A percentile compares a stretch with the other conserved stretches of the same genome.
Evolutionary conservation across 106 monocot genomes (phyloP).

Genomic region (Acanthochlamys bracteata): DNA sequence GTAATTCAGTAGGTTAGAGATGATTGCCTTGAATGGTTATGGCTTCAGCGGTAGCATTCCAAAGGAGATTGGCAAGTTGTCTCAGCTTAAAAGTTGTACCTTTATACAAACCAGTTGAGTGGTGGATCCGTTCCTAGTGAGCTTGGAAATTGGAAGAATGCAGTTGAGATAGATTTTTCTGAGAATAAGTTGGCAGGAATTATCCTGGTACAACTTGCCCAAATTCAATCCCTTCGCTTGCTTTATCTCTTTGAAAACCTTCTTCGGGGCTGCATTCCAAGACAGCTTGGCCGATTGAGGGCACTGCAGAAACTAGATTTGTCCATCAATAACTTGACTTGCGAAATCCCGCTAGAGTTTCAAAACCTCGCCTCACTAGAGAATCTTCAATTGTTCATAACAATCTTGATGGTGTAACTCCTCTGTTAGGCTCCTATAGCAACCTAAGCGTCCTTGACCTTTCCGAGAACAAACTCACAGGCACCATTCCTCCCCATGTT

Average conservation of each 20-base stretch:
- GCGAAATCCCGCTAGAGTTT: conserved; percentile 49
- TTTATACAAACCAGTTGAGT: conserved; percentile 58
- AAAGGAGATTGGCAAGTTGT: conserved; percentile 44
- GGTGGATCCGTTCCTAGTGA: conserved; percentile 52
- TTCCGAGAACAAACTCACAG: conserved; percentile 52
- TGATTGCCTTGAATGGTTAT: conserved; percentile 58
- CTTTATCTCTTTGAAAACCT: conserved; percentile 76
- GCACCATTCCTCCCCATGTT: conserved; percentile 41
- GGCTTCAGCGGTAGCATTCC: conserved; percentile 53
- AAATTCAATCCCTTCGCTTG: conserved; percentile 46
- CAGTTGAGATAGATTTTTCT: conserved; percentile 66
- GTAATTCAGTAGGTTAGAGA: conserved; percentile 43
- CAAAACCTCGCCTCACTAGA: conserved; percentile 54
- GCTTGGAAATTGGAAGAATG: conserved; percentile 37
- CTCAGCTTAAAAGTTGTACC: conserved; percentile 47
- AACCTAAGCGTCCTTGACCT: conserved; percentile 70
- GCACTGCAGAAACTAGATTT: conserved; percentile 47
- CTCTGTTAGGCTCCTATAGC: conserved; percentile 44
- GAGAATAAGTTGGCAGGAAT: conserved; percentile 55
- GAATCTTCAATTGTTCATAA: conserved; percentile 57
- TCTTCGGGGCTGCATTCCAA: conserved; percentile 55
- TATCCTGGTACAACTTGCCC: conserved; percentile 57
- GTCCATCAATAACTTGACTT: conserved; percentile 65
- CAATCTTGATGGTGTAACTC: conserved; percentile 45
- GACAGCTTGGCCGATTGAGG: conserved; percentile 44